phyloP scores from a whole-genome alignment of 2,329 filamentous ascomycete genomes.

The Talaromyces sp. region DNA sequence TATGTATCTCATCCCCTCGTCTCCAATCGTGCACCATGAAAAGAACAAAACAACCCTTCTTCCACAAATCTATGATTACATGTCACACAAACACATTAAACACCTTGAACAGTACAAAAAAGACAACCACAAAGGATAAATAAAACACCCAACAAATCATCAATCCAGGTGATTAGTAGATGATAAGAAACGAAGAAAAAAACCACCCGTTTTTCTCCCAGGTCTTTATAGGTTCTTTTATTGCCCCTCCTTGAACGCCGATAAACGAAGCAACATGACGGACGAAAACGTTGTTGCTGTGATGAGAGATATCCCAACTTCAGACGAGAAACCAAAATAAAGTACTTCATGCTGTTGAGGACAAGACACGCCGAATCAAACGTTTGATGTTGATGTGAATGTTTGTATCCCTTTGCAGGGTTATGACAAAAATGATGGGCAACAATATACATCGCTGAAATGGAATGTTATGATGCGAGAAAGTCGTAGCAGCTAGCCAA shows the following conservation, averaged over 20 bases:
- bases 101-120: neutral
- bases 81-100: constrained; percentile 8
- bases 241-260: neutral
- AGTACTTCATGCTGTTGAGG: constrained; percentile 9
- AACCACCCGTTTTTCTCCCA: constrained; percentile 11
- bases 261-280: neutral
- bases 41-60: neutral
- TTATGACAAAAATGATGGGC: constrained; percentile 2
- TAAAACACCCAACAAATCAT: neutral
- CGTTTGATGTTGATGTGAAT: constrained; percentile 5
- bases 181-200: constrained; percentile 17
- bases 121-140: neutral
- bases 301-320: neutral
- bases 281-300: neutral
- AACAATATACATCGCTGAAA: constrained; percentile 20
- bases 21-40: neutral
- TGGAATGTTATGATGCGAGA: constrained; percentile 10
- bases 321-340: constrained; percentile 6
- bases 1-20: neutral
- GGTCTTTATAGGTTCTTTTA: constrained; percentile 8
- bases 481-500: neutral
- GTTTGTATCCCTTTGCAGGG: neutral
- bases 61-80: constrained; percentile 21
- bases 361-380: constrained; percentile 7
- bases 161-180: neutral